These are phyloP conservation scores for Leucaena leucocephala DNA, from an alignment of 306 rosid genomes.

Conservation along the genomic window DNA sequence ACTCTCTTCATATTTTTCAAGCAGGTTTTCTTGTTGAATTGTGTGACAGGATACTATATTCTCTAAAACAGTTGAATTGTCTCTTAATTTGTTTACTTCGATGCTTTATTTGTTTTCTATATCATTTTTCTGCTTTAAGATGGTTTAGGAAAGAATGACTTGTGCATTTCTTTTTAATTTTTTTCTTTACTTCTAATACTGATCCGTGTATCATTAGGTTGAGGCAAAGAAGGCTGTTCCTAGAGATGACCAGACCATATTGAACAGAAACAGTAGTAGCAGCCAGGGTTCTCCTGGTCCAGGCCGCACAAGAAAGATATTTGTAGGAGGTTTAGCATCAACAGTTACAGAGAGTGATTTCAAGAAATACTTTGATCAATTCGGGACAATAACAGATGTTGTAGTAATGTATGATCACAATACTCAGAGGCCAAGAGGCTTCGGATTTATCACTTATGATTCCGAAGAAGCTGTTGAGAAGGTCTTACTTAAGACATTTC, in stretches of 20 bases:
- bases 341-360: slow-evolving; percentile 96
- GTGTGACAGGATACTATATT: slow-evolving; percentile 11
- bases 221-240: slow-evolving; percentile 99
- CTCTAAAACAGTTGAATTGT: neutral
- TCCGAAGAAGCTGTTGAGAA: slow-evolving; percentile 96
- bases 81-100: slow-evolving; percentile 12
- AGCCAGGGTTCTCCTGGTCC: slow-evolving; percentile 92
- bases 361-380: slow-evolving; percentile 92
- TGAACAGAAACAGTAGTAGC: slow-evolving; percentile 77
- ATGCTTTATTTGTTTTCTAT: neutral
- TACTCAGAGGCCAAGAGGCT: slow-evolving; percentile 98
- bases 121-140: slow-evolving; percentile 11
- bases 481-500: slow-evolving; percentile 85
- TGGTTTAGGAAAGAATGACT: slow-evolving; percentile 26
- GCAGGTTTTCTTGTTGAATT: slow-evolving; percentile 36
- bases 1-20: slow-evolving; percentile 35
- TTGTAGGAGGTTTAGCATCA: slow-evolving; percentile 98
- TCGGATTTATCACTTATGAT: slow-evolving; percentile 95
- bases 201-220: slow-evolving; percentile 59
- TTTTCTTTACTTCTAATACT: neutral
- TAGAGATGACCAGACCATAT: slow-evolving; percentile 85
- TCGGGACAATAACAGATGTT: slow-evolving; percentile 96
- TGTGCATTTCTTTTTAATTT: neutral
- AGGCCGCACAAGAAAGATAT: slow-evolving; percentile 91
- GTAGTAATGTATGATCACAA: slow-evolving; percentile 99